Base-by-base conservation (phyloP, 1,284 basidiomycete genomes). In the Ustilago curta region DNA sequence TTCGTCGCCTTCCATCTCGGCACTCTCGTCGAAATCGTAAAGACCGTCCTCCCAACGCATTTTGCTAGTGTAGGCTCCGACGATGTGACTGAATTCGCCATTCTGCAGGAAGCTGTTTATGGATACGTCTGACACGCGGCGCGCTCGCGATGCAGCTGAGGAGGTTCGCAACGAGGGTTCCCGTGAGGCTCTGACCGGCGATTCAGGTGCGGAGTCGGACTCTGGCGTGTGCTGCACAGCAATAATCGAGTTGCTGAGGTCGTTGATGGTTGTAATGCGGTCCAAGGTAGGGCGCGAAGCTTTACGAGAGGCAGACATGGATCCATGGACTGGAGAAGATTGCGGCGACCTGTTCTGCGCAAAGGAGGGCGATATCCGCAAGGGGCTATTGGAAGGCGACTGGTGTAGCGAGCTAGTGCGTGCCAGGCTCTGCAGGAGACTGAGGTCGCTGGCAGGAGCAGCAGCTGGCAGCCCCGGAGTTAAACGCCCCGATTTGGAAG, bases 21-120 rank as follows among this genome's bases (percentile, higher is more conserved):
- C 54, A 35, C 51, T 68, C 52, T 73, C 70, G 60, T 73, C 70
- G 55, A 73, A 73, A 50, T 67, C 70, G 45, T 73, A 73, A 39
- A 73, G 70, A 27, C 70, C 70, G 16, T 73, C 70, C 23, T 73
- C 70, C 70, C 70, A 73, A 21, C 70, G 59, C 59, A 66, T 63
- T 44, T 43, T 67, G 49, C 54, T 59, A 4, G 65, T 58, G 53
- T 67, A 72, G 5, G 65, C 64, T 2, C 70, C 64, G n/a, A 72
- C 52, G 14, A 73, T 68, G 53, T 73, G 70, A 37, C 56, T 68
- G 58, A 73, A 73, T 40, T 73, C 70, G 48, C 51, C 65, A 23
- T 59, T 67, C 27, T 73, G 64, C 39, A 73, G 45, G 54, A 73
- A 73, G 58, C 70, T 73, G 53, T 50, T 67, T 64, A 73, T 60